Evolutionary conservation across 192 early-diverging fungal species (phyloP).

Genomic region (Coemansia sp.): DNA sequence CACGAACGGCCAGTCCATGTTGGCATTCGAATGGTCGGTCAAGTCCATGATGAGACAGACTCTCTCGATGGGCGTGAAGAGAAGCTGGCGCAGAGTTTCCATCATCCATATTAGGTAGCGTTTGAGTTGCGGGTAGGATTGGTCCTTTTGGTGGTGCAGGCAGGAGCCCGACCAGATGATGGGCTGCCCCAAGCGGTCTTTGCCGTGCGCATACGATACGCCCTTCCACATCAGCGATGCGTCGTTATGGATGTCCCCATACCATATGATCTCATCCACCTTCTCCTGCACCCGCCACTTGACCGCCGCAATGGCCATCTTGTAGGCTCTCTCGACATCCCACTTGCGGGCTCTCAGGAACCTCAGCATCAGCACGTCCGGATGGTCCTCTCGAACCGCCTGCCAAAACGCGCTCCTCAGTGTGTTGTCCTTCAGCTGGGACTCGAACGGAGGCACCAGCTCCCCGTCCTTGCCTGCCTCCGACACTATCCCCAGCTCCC

Average conservation of each 20-base stretch:
- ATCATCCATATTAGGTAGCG: slow-evolving; percentile 69
- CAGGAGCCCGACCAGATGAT: slow-evolving; percentile 56
- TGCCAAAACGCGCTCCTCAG: slow-evolving; percentile 62
- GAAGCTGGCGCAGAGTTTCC: slow-evolving; percentile 69
- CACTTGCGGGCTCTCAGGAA: slow-evolving; percentile 89
- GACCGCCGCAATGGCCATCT: slow-evolving; percentile 68
- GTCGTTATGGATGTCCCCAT: slow-evolving; percentile 60
- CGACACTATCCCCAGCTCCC: slow-evolving; percentile 26
- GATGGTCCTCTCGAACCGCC: slow-evolving; percentile 63
- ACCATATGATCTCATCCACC: slow-evolving; percentile 59
- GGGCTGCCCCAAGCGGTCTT: slow-evolving; percentile 59
- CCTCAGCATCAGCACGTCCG: slow-evolving; percentile 70
- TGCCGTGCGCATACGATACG: slow-evolving; percentile 59
- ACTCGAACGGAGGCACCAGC: slow-evolving; percentile 38
- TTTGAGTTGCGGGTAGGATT: slow-evolving; percentile 63
- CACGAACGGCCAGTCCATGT: slow-evolving; percentile 80
- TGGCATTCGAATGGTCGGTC: slow-evolving; percentile 67
- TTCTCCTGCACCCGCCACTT: slow-evolving; percentile 71
- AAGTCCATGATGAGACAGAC: slow-evolving; percentile 78
- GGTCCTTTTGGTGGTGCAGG: slow-evolving; percentile 62
- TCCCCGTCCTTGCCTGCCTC: slow-evolving; percentile 12
- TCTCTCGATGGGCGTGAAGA: slow-evolving; percentile 65
- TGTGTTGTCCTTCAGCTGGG: slow-evolving; percentile 24
- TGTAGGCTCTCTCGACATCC: slow-evolving; percentile 71
- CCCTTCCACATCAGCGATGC: slow-evolving; percentile 54